Percentiles rank a stretch among this genome's conserved stretches.
These are phyloP conservation scores for Rhodotorula glutinis DNA, from an alignment of 1,284 basidiomycete genomes.

Conservation along the genomic window DNA sequence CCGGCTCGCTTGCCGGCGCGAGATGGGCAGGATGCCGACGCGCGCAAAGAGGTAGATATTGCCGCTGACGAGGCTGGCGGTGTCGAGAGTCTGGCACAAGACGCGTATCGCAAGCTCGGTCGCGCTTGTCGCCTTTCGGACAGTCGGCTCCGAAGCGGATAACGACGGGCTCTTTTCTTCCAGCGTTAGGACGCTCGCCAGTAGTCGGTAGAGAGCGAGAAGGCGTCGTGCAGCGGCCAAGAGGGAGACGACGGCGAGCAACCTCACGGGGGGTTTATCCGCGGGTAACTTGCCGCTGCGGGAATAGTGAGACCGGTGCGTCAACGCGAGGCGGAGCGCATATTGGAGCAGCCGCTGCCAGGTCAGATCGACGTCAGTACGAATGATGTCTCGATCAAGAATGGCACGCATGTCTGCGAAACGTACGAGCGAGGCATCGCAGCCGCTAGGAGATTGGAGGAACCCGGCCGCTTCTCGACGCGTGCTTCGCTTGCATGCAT, in stretches of 20 bases:
- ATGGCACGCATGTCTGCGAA: too few relatives aligned
- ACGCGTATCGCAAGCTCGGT: slow-evolving; percentile 1
- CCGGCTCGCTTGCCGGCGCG: background rate
- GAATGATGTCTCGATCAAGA: too few relatives aligned
- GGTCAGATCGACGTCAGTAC: too few relatives aligned
- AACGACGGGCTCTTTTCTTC: background rate
- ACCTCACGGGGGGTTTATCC: background rate
- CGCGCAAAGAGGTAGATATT: slow-evolving; percentile 27
- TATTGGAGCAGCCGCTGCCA: slow-evolving; percentile 26
- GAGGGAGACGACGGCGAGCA: slow-evolving; percentile 23
- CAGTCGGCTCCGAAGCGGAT: too few relatives aligned
- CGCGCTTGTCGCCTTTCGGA: background rate
- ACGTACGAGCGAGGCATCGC: slow-evolving; percentile 28
- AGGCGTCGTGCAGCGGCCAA: slow-evolving; percentile 26
- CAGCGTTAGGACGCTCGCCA: too few relatives aligned
- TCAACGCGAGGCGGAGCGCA: slow-evolving; percentile 12
- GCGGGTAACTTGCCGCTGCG: background rate
- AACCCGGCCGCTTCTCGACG: background rate
- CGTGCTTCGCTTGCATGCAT: background rate
- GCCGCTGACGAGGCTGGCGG: slow-evolving; percentile 13
- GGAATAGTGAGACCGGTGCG: background rate
- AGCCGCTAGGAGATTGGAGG: slow-evolving; percentile 3
- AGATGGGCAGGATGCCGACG: slow-evolving; percentile 10
- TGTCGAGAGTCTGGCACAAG: slow-evolving; percentile 7
- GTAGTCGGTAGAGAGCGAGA: slow-evolving; percentile 11